Evolutionary conservation across 768 basidiomycete genomes (phyloP).

Genomic region (Mycena haematopus): DNA sequence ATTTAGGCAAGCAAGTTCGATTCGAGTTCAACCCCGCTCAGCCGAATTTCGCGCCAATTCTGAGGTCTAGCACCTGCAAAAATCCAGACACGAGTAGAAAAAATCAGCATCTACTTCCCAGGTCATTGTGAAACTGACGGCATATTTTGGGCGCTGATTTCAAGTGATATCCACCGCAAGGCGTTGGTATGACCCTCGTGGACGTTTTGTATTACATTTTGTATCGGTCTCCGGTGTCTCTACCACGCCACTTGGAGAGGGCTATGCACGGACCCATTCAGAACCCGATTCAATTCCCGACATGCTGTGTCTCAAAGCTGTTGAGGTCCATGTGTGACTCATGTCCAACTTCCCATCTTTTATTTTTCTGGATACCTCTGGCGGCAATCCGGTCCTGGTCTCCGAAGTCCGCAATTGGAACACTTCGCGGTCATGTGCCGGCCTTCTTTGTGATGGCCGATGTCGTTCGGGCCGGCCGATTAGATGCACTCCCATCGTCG

Average conservation of each 20-base stretch:
- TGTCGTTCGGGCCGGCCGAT: neutral
- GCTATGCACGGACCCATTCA: conserved; percentile 18
- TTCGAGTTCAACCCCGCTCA: neutral
- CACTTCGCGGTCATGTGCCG: neutral
- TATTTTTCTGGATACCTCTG: neutral
- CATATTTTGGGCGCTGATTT: conserved; percentile 19
- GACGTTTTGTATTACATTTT: too few relatives aligned
- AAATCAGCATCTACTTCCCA: conserved; percentile 3
- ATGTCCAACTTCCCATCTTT: neutral
- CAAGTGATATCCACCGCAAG: neutral
- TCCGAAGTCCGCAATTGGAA: neutral
- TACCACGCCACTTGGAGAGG: neutral
- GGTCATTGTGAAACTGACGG: conserved; percentile 21
- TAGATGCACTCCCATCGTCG: conserved; percentile 6
- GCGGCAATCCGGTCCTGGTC: too few relatives aligned
- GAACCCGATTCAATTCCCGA: conserved; percentile 12
- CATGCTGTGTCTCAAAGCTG: conserved; percentile 19
- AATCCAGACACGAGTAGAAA: neutral
- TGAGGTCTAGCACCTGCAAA: neutral
- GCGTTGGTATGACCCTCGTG: neutral
- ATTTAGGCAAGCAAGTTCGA: neutral
- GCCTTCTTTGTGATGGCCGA: neutral
- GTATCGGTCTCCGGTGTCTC: neutral
- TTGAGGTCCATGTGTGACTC: conserved; percentile 15
- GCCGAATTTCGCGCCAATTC: neutral